phyloP scores from a whole-genome alignment of 2,329 filamentous ascomycete species.

The Drechmeria coniospora region DNA sequence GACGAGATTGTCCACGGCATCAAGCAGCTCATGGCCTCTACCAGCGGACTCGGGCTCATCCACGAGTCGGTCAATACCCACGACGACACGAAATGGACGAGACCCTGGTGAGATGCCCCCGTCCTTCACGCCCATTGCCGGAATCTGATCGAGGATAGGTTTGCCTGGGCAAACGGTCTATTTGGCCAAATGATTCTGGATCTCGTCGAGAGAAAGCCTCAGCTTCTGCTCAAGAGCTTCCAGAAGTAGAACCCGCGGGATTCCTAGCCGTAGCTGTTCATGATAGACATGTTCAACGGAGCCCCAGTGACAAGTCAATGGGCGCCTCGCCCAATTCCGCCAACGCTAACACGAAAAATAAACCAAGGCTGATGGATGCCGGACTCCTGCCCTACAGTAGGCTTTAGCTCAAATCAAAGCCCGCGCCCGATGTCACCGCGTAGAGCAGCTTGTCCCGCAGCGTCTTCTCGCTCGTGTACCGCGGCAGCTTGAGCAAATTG shows the following conservation, averaged over 20 bases:
- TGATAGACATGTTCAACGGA: neutral
- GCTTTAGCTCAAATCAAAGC: conserved; percentile 63
- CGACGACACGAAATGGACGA: conserved; percentile 16
- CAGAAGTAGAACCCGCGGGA: too few species aligned
- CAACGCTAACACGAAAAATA: conserved; percentile 6
- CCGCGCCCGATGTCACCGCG: conserved; percentile 76
- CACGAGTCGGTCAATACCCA: conserved; percentile 44
- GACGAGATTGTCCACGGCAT: conserved; percentile 57
- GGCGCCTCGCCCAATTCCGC: conserved; percentile 3
- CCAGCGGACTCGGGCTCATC: conserved; percentile 57
- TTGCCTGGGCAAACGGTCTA: conserved; percentile 80
- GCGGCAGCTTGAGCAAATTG: conserved; percentile 82
- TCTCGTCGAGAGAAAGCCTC: conserved; percentile 56
- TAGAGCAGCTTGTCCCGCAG: conserved; percentile 75
- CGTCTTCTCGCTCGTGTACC: conserved; percentile 50
- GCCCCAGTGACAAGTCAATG: neutral
- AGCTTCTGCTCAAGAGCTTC: conserved; percentile 38
- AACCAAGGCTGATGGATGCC: too few species aligned
- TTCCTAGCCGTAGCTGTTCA: conserved; percentile 1
- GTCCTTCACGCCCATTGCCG: neutral
- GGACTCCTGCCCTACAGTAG: neutral
- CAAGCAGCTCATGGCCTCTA: conserved; percentile 48
- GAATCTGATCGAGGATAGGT: conserved; percentile 33
- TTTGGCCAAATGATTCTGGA: conserved; percentile 73
- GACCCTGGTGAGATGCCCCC: conserved; percentile 16